Base-by-base conservation (phyloP, 768 basidiomycete genomes). In the Macrolepiota fuliginosa region DNA sequence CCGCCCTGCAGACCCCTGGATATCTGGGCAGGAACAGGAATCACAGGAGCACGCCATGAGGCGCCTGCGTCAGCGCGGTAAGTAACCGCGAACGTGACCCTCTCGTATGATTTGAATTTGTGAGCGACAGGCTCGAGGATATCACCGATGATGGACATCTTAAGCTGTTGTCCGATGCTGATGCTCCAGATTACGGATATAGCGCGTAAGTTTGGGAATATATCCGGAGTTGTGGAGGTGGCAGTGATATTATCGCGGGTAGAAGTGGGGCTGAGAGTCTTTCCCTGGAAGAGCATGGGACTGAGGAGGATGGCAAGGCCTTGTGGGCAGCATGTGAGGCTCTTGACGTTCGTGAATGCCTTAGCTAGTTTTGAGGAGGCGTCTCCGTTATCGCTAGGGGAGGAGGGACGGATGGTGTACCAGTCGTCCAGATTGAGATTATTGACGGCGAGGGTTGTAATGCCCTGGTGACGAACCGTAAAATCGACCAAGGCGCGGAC, bases 151-250 rank as follows among this genome's bases (percentile, higher is more conserved):
- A 61, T 29, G 29, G 59, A 61, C 59, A 46, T 45, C 29, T 36
- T 53, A 12, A 61, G 42, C 2, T 61, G 59, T 46, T 61, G 59
- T n/a, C 59, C 59, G 17, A 61, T 42, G 10, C 59, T 52, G 6
- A 61, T 35, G 24, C 59, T 54, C 59, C 59, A 61, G n/a, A 61
- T 29, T 2, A 61, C 59, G 10, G 42, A 45, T 27, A 61, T 36
- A 13, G 51, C 10, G 4, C 29, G 59, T 13, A 61, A 37, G 11
- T 54, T 54, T 10, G 59, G 59, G 42, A 61, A 61, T 4, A 57
- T 29, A 12, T 57, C 29, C 42, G 42, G n/a, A 15, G 42, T 19
- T 25, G 52, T 17, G 3, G 37, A 1, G 50, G 35, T 25, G 19
- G 13, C 39, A 4, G 13, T 51, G 25, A 24, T 39, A 19, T 40